A percentile compares a stretch with the other conserved stretches of the same genome.
Evolutionary conservation across 306 rosid species (phyloP).

Genomic region (Vigna radiata): DNA sequence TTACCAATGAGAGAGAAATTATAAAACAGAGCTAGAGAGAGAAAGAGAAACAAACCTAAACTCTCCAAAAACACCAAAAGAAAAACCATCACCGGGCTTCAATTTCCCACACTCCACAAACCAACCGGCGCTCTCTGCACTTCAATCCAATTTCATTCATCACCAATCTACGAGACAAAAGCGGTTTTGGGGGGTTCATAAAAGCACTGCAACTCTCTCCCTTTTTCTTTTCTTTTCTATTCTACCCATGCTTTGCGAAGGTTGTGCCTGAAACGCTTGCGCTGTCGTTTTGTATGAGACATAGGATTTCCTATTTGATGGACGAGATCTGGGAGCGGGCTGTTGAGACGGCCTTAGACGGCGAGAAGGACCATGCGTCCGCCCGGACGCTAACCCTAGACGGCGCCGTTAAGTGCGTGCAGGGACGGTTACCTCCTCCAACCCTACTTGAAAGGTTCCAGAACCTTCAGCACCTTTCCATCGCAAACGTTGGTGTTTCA

Average conservation of each 20-base stretch:
- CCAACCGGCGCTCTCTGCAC: not conserved
- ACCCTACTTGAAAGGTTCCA: constrained; percentile 75
- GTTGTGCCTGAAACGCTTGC: not conserved
- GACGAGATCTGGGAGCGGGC: constrained; percentile 99
- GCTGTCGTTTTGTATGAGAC: constrained; percentile 58
- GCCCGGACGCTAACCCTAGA: constrained; percentile 79
- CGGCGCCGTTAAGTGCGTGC: constrained; percentile 93
- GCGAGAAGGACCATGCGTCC: constrained; percentile 72
- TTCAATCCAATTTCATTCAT: not conserved
- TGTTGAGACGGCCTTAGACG: constrained; percentile 88
- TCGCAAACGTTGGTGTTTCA: constrained; percentile 87
- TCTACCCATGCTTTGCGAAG: not conserved
- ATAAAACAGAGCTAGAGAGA: constrained; percentile 37
- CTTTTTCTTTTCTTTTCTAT: not conserved
- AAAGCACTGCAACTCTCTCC: not conserved
- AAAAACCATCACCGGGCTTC: not conserved
- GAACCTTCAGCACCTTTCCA: constrained; percentile 89
- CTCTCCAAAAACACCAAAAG: not conserved
- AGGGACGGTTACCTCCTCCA: constrained; percentile 87
- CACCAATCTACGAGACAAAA: not conserved
- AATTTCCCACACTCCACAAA: not conserved
- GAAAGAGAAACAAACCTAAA: constrained; percentile 30
- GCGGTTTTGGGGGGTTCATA: not conserved
- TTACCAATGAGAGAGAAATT: constrained; percentile 44
- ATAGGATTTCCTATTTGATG: constrained; percentile 69